A percentile compares a stretch with the other conserved stretches of the same genome.
Evolutionary conservation across 208 protist genomes (phyloP).

Genomic region (Acanthamoeba rhysodes): DNA sequence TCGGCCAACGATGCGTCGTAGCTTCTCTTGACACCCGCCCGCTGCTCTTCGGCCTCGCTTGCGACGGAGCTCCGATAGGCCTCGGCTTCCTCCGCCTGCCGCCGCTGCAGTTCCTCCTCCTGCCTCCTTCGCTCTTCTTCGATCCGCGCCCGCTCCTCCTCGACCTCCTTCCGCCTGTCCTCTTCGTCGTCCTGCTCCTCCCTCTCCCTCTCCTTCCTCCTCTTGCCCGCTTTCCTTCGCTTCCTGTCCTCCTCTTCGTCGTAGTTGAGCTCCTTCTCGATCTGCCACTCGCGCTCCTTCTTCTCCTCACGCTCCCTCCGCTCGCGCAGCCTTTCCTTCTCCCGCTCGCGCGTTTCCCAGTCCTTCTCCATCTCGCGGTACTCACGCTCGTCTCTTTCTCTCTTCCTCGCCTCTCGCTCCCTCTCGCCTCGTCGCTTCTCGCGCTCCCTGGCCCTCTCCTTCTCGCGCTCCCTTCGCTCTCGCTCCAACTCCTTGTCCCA

Average conservation of each 20-base stretch:
- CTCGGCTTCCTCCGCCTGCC: conserved; percentile 49
- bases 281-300: conserved; percentile 44
- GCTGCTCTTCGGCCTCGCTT: background rate
- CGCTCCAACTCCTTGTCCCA: conserved; percentile 72
- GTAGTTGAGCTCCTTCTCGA: conserved; percentile 66
- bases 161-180: conserved; percentile 39
- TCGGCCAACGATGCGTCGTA: conserved; percentile 42
- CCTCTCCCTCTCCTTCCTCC: conserved; percentile 69
- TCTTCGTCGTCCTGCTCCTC: conserved; percentile 77
- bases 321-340: conserved; percentile 20
- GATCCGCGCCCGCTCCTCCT: conserved; percentile 34
- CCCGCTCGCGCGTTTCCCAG: conserved; percentile 47
- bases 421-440: conserved; percentile 43
- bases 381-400: conserved; percentile 39
- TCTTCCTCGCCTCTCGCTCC: conserved; percentile 23
- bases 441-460: conserved; percentile 76
- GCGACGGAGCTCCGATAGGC: conserved; percentile 36
- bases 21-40: background rate
- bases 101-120: conserved; percentile 27
- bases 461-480: conserved; percentile 73
- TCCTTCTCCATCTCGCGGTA: conserved; percentile 67
- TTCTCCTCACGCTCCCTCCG: conserved; percentile 50
- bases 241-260: conserved; percentile 69
- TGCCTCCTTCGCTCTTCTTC: conserved; percentile 11
- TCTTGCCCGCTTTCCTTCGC: conserved; percentile 67